Evolutionary conservation across 805 yeast species (phyloP), one percentile per base, ranked within the genome.

Genomic region (Wickerhamiella musiphila): DNA sequence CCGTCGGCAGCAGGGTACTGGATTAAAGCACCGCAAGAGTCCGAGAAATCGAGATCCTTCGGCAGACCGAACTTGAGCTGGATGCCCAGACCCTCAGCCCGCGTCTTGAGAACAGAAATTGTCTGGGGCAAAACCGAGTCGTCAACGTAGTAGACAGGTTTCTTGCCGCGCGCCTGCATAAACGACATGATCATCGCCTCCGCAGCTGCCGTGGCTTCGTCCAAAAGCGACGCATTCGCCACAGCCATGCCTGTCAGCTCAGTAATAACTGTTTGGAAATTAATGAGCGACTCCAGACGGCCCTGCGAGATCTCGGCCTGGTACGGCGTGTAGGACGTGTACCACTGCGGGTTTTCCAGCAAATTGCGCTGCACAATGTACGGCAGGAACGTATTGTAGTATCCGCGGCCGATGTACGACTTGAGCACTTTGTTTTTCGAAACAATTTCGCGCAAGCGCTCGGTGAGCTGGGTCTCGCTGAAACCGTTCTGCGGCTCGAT

Each of bases 271-370:
- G 98, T 90, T 59, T 90, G 98, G 59, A 68, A 90, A 56, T 90
- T 90, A 40, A 90, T 61, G 40, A 90, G 61, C 15, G 90, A 72
- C 58, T 86, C 94, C 46, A 90, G 65, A 46, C 98, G 72, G 34
- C 98, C 98, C 57, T 90, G 98, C 1, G 94, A 78, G 36, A 90
- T 84, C 54, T 90, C 98, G 1, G 98, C 94, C 60, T 90, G 98
- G 55, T 90, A 90, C 22, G 98, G 98, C 16, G 98, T 90, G 54
- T 90, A 90, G 1, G 95, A 82, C 14, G 98, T 90, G 63, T 90
- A 90, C 98, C 98, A 90, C 51, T 83, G 94, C 5, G 98, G 98
- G 39, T 76, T 71, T 56, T 90, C 98, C 35, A 90, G 60, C 36
- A 90, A 56, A 48, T 90, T 90, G 52, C 98, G 72, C 60, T 81